A percentile compares a stretch with the other conserved stretches of the same genome.
Conservation (phyloP, 2,329 filamentous ascomycete species). For the Aspergillus chevalieri region DNA sequence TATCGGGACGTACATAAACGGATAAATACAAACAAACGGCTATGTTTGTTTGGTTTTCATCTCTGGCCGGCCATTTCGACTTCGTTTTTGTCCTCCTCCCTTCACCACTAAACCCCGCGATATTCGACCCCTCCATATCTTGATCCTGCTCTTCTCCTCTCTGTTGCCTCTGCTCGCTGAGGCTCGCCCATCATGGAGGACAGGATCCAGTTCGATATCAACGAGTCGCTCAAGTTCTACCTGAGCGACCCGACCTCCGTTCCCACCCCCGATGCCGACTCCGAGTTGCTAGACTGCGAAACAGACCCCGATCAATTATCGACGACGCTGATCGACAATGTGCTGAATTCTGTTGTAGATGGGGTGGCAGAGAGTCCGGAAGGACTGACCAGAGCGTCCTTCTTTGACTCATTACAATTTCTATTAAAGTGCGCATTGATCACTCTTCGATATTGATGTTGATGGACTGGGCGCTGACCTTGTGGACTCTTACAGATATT, state of each 20-base stretch:
- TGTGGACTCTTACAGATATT: conserved; percentile 65
- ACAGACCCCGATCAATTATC: conserved; percentile 81
- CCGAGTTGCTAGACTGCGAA: conserved; percentile 82
- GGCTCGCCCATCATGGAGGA: conserved; percentile 54
- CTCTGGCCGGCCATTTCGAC: conserved; percentile 4
- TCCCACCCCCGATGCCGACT: conserved; percentile 77
- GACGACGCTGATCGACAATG: conserved; percentile 69
- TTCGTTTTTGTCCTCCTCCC: conserved; percentile 12
- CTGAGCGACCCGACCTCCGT: conserved; percentile 85
- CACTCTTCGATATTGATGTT: conserved; percentile 36
- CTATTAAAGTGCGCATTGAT: conserved; percentile 82
- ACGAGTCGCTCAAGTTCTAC: conserved; percentile 92
- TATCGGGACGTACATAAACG: conserved; percentile 12
- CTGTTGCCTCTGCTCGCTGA: conserved; percentile 7
- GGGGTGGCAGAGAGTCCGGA: conserved; percentile 88
- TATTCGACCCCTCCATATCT: neutral
- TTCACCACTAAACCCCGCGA: conserved; percentile 10
- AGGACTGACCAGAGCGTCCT: conserved; percentile 67
- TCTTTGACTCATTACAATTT: conserved; percentile 91
- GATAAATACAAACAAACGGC: conserved; percentile 27
- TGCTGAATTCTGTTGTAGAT: conserved; percentile 88
- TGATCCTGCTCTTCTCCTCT: conserved; percentile 2
- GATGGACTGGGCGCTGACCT: conserved; percentile 56
- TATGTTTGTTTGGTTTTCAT: neutral
- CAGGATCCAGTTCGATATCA: conserved; percentile 80